Percentiles rank a stretch among this genome's conserved stretches.
Conservation (phyloP, 768 basidiomycete genomes). For the Austroboletus festivus region DNA sequence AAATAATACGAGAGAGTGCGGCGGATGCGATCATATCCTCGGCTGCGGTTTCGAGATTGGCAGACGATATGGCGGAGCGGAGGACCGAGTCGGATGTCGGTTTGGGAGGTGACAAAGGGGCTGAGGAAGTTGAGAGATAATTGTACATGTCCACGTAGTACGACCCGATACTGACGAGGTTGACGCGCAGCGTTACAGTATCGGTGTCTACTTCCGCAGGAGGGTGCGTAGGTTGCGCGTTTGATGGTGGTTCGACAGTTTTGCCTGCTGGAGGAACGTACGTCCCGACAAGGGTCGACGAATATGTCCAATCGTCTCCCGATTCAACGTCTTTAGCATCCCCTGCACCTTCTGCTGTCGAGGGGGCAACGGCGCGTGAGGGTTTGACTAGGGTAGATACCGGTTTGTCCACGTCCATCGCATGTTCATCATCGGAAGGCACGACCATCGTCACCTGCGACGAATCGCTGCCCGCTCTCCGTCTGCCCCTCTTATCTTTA, state of each 20-base stretch:
- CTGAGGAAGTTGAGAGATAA: neutral
- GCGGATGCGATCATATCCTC: constrained; percentile 56
- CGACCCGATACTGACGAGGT: constrained; percentile 18
- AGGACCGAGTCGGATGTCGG: constrained; percentile 10
- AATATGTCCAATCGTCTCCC: constrained; percentile 21
- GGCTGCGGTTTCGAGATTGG: constrained; percentile 37
- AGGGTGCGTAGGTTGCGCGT: neutral
- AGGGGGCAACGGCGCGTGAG: neutral
- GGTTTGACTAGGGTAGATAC: constrained; percentile 21
- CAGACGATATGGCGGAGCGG: constrained; percentile 24
- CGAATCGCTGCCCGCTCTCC: constrained; percentile 10
- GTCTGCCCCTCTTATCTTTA: constrained; percentile 6
- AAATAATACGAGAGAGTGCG: constrained; percentile 79
- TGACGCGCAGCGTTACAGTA: constrained; percentile 17
- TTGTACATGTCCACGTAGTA: constrained; percentile 21
- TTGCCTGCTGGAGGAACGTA: constrained; percentile 15
- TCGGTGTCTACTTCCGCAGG: neutral
- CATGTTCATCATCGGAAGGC: constrained; percentile 22
- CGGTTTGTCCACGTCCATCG: constrained; percentile 25
- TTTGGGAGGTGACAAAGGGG: neutral
- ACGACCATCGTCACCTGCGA: constrained; percentile 21
- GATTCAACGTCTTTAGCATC: constrained; percentile 8
- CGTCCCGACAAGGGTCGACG: constrained; percentile 27
- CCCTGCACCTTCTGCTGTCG: neutral
- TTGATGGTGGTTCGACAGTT: constrained; percentile 1